These are phyloP conservation scores for Saccharomycopsis fibuligera DNA, from an alignment of 805 yeast genomes.

Conservation along the genomic window DNA sequence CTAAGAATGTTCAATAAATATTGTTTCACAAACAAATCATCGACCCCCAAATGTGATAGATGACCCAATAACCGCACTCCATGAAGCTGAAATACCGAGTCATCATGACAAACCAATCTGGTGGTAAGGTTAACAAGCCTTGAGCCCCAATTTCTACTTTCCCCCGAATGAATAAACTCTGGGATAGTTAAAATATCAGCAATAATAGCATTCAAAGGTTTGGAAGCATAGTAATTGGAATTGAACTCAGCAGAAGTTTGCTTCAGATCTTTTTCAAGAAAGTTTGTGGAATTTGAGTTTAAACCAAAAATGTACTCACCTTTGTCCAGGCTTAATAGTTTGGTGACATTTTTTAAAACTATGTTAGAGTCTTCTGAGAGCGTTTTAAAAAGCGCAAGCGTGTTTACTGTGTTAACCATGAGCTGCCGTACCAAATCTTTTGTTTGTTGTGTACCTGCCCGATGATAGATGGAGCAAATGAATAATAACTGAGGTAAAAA, in stretches of 20 bases:
- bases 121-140: not conserved
- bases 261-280: not conserved
- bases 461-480: conserved; percentile 46
- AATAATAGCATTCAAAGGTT: not conserved
- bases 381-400: conserved; percentile 43
- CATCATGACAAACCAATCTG: conserved; percentile 6
- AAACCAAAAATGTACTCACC: not conserved
- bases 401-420: conserved; percentile 43
- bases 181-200: conserved; percentile 2
- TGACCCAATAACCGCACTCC: conserved; percentile 14
- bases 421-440: conserved; percentile 41
- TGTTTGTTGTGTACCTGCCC: conserved; percentile 27
- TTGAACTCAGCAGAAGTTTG: conserved; percentile 4
- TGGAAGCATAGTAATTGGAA: not conserved
- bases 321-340: not conserved
- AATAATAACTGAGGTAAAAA: conserved; percentile 68
- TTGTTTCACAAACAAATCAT: conserved; percentile 3
- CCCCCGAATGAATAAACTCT: not conserved
- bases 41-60: conserved; percentile 8
- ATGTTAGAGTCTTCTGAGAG: conserved; percentile 27
- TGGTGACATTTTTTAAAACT: conserved; percentile 23
- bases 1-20: conserved; percentile 1
- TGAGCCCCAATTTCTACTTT: conserved; percentile 5
- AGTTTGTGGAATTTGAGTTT: not conserved
- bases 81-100: conserved; percentile 12